A percentile compares a stretch with the other conserved stretches of the same genome.
Evolutionary conservation across 163 green algal species (phyloP).

Genomic region (Scenedesmus sp.): DNA sequence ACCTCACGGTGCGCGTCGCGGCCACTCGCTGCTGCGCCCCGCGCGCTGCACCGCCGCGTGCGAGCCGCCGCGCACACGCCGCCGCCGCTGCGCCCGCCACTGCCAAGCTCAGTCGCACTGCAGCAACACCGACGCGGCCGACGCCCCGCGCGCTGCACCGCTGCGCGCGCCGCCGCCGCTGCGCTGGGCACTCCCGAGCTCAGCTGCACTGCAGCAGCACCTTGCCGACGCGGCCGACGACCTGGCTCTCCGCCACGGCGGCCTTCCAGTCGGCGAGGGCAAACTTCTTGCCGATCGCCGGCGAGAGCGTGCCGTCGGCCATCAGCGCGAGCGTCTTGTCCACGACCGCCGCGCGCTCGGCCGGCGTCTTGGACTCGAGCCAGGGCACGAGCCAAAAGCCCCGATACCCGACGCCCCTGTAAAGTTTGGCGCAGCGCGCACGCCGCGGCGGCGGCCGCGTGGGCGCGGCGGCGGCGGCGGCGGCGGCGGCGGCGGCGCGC

Average conservation of each 20-base stretch:
- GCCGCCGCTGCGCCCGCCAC: too few species aligned
- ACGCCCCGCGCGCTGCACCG: neutral
- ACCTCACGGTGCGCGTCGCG: too few species aligned
- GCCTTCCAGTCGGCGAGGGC: conserved; percentile 5
- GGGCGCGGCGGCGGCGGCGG: too few species aligned
- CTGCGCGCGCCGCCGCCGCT: neutral
- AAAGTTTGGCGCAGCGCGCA: too few species aligned
- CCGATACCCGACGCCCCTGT: conserved; percentile 27
- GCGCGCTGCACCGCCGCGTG: too few species aligned
- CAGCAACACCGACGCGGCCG: too few species aligned
- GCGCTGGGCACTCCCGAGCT: neutral
- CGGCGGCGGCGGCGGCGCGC: too few species aligned
- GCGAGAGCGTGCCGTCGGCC: conserved; percentile 16
- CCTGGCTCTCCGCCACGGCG: conserved; percentile 19
- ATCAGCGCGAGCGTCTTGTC: conserved; percentile 39
- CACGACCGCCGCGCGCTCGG: conserved; percentile 7
- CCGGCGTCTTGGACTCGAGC: conserved; percentile 15
- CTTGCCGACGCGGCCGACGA: conserved; percentile 20
- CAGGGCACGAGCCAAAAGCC: conserved; percentile 41
- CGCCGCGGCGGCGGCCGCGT: too few species aligned
- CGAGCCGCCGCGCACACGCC: too few species aligned
- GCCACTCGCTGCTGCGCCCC: too few species aligned
- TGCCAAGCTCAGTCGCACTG: too few species aligned
- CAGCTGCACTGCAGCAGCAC: conserved; percentile 28
- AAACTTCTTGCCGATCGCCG: conserved; percentile 31